Percentiles rank a stretch among this genome's conserved stretches.
Evolutionary conservation across 352 stramenopile genomes (phyloP).

Genomic region (Phytopythium cucurbitacearum): DNA sequence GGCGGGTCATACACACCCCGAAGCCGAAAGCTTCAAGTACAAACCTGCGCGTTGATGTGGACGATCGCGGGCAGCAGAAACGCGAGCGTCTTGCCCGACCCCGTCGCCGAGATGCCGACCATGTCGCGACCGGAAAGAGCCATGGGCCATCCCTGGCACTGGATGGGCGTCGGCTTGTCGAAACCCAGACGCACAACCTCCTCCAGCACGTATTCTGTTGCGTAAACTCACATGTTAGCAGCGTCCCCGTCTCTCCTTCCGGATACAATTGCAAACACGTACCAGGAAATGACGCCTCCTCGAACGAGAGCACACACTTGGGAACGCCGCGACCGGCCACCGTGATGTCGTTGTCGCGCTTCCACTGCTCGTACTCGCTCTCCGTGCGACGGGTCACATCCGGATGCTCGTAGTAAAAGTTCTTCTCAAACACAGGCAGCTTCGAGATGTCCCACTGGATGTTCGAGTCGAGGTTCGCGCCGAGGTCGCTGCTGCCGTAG

Average conservation of each 20-base stretch:
- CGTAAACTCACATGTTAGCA: neutral
- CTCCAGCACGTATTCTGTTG: constrained; percentile 93
- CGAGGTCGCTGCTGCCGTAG: constrained; percentile 69
- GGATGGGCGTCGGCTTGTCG: constrained; percentile 90
- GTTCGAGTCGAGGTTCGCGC: constrained; percentile 82
- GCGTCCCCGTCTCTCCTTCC: too few relatives aligned
- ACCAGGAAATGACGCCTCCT: constrained; percentile 89
- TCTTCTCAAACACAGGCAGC: constrained; percentile 97
- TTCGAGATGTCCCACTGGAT: constrained; percentile 96
- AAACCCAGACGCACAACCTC: constrained; percentile 98
- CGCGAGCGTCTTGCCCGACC: constrained; percentile 96
- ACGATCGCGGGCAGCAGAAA: constrained; percentile 99
- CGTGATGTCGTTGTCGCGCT: constrained; percentile 92
- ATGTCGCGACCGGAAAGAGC: constrained; percentile 97
- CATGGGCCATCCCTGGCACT: constrained; percentile 98
- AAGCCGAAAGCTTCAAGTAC: constrained; percentile 31
- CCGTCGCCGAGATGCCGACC: constrained; percentile 98
- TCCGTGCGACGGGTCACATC: constrained; percentile 92
- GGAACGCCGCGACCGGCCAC: constrained; percentile 95
- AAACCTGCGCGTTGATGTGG: constrained; percentile 99
- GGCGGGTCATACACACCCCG: neutral
- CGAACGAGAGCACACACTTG: constrained; percentile 96
- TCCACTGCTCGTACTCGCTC: constrained; percentile 90
- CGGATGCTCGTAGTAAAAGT: constrained; percentile 99
- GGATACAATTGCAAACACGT: constrained; percentile 1